These are phyloP conservation scores for Baudoinia panamericana DNA, from an alignment of 495 filamentous ascomycete genomes.

Conservation along the genomic window DNA sequence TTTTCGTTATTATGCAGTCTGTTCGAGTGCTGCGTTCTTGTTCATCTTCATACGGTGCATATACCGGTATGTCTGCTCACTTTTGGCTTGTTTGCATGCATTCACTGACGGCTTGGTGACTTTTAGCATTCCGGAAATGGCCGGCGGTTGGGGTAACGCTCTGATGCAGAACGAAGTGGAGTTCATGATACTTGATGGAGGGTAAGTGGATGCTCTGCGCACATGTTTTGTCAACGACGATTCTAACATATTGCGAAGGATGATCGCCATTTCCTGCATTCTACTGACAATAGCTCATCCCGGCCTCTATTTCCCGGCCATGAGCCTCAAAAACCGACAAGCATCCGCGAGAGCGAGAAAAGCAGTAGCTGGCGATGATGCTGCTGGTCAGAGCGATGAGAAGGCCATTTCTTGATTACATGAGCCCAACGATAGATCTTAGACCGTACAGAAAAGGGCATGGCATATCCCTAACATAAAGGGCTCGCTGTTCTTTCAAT, in stretches of 20 bases:
- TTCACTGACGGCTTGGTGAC: not conserved
- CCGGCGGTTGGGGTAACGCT: slow-evolving; percentile 15
- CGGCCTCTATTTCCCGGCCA: slow-evolving; percentile 14
- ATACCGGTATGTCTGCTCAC: slow-evolving; percentile 9
- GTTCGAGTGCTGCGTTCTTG: slow-evolving; percentile 12
- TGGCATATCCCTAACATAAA: too few relatives aligned
- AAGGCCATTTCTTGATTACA: too few relatives aligned
- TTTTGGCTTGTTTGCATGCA: not conserved
- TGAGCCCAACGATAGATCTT: too few relatives aligned
- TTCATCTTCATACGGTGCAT: slow-evolving; percentile 19
- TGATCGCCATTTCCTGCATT: slow-evolving; percentile 10
- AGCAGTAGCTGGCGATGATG: too few relatives aligned
- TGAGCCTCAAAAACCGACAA: slow-evolving; percentile 6
- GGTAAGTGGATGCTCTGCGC: slow-evolving; percentile 1
- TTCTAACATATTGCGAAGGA: slow-evolving; percentile 8
- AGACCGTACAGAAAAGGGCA: too few relatives aligned
- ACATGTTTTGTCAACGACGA: not conserved
- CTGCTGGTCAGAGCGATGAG: too few relatives aligned
- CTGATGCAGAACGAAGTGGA: slow-evolving; percentile 13
- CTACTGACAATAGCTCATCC: slow-evolving; percentile 17
- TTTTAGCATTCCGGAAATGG: slow-evolving; percentile 16
- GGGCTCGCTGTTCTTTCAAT: too few relatives aligned
- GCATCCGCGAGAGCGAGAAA: not conserved
- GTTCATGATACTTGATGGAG: slow-evolving; percentile 17
- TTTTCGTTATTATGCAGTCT: slow-evolving; percentile 10